Evolutionary conservation across 2,329 filamentous ascomycete genomes (phyloP).

Genomic region (Bretziella fagacearum): DNA sequence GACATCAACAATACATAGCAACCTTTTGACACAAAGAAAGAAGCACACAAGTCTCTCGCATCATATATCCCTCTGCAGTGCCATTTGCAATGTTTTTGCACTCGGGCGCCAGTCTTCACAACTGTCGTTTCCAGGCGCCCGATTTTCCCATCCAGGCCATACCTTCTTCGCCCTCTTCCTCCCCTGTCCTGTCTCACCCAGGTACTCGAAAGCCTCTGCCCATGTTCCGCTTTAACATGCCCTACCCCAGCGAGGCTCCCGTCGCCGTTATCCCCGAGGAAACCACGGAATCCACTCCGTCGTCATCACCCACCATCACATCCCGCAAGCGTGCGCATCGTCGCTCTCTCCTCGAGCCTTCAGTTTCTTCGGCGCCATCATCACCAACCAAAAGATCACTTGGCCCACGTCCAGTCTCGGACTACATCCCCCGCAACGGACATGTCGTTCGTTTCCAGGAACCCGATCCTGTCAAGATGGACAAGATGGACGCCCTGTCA

Average conservation of each 20-base stretch:
- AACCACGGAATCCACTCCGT: constrained; percentile 2
- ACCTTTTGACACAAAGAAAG: no score
- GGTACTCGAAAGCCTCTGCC: constrained; percentile 4
- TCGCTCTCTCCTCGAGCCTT: constrained; percentile 5
- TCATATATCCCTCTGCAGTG: no score
- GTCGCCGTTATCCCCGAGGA: constrained; percentile 13
- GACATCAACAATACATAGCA: no score
- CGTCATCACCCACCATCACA: background rate
- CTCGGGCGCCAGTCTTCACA: constrained; percentile 40
- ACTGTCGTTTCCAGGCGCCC: constrained; percentile 32
- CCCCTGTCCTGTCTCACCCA: constrained; percentile 17
- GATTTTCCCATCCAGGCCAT: background rate
- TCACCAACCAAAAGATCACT: constrained; percentile 15
- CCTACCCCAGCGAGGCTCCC: constrained; percentile 6
- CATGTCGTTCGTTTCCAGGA: constrained; percentile 32
- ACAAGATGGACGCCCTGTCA: constrained; percentile 4
- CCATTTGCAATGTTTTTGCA: constrained; percentile 36
- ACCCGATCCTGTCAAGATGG: background rate
- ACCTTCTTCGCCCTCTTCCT: constrained; percentile 20
- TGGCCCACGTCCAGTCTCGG: constrained; percentile 23
- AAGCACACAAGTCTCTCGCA: no score
- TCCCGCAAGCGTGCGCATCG: constrained; percentile 1
- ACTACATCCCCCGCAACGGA: constrained; percentile 25
- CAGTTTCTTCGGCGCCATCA: background rate
- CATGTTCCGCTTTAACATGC: constrained; percentile 13